phyloP scores from a whole-genome alignment of 2,329 filamentous ascomycete genomes.

The Penicillium polonicum region DNA sequence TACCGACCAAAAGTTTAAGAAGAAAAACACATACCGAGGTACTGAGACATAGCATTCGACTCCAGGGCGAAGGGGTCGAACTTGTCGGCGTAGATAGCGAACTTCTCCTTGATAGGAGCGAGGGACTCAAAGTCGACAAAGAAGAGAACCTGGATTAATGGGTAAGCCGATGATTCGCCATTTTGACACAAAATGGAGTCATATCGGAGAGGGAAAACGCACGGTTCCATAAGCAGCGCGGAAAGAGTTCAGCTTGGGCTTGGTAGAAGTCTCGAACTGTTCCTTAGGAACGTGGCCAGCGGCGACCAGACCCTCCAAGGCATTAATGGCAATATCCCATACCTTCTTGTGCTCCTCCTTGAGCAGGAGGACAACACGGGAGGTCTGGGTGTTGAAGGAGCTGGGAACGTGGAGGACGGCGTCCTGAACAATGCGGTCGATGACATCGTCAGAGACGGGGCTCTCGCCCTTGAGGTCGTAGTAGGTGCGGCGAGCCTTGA shows the following conservation, averaged over 20 bases:
- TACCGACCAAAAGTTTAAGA: background rate
- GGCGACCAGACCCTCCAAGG: conserved; percentile 47
- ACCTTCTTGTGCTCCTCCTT: conserved; percentile 83
- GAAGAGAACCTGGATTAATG: conserved; percentile 62
- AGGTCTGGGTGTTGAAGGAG: conserved; percentile 84
- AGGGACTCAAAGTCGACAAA: conserved; percentile 72
- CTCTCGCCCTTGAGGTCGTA: conserved; percentile 35
- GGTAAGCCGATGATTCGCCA: background rate
- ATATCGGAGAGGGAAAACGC: conserved; percentile 35
- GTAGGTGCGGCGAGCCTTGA: conserved; percentile 33
- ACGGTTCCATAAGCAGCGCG: conserved; percentile 72
- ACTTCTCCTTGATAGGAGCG: conserved; percentile 59
- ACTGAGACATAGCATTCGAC: conserved; percentile 76
- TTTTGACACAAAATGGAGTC: background rate
- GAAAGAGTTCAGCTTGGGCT: conserved; percentile 58
- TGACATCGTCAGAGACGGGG: conserved; percentile 34
- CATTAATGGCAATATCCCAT: conserved; percentile 73
- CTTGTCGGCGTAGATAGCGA: conserved; percentile 72
- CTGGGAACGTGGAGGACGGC: conserved; percentile 68
- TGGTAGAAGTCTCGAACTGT: conserved; percentile 47
- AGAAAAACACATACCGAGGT: conserved; percentile 42
- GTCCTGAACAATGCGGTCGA: conserved; percentile 31
- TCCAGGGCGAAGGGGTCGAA: conserved; percentile 76
- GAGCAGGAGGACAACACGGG: conserved; percentile 73
- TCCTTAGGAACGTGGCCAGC: conserved; percentile 55